phyloP scores from a whole-genome alignment of 23 red algal genomes.

The Chondrus crispus region DNA sequence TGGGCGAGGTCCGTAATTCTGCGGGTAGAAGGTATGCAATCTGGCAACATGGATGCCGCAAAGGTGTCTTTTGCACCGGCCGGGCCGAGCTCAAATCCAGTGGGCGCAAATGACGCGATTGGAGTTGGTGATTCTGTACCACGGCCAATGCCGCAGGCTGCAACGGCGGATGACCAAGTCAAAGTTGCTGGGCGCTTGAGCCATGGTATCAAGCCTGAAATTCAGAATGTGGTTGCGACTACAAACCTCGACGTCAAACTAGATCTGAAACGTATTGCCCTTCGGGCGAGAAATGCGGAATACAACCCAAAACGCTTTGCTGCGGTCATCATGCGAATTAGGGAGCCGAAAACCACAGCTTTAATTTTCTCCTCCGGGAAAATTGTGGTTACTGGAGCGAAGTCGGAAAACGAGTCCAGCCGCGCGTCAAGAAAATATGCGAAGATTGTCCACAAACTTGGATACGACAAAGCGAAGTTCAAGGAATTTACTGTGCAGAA shows the following conservation, averaged over 20 bases:
- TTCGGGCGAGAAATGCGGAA: constrained; percentile 95
- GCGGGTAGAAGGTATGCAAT: background rate
- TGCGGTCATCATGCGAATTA: constrained; percentile 99
- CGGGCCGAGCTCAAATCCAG: background rate
- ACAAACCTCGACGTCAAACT: constrained; percentile 85
- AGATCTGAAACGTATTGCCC: constrained; percentile 90
- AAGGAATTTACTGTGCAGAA: constrained; percentile 98
- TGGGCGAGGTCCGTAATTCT: background rate
- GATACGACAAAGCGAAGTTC: constrained; percentile 90
- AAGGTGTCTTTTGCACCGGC: background rate
- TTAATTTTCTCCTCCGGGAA: constrained; percentile 98
- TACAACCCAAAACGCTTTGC: constrained; percentile 99
- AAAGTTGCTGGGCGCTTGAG: constrained; percentile 13
- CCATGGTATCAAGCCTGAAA: constrained; percentile 74
- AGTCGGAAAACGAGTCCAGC: constrained; percentile 83
- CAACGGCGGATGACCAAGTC: background rate
- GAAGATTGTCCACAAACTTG: constrained; percentile 96
- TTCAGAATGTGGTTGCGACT: constrained; percentile 97
- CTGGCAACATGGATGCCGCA: background rate
- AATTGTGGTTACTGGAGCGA: constrained; percentile 96
- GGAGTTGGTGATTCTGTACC: too few relatives aligned
- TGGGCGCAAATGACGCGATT: too few relatives aligned
- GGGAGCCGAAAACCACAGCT: constrained; percentile 97
- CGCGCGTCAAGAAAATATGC: constrained; percentile 90
- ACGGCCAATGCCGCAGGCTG: background rate